These are phyloP conservation scores for Helotiales sp. DNA, from an alignment of 2,329 filamentous ascomycete genomes.

Conservation along the genomic window DNA sequence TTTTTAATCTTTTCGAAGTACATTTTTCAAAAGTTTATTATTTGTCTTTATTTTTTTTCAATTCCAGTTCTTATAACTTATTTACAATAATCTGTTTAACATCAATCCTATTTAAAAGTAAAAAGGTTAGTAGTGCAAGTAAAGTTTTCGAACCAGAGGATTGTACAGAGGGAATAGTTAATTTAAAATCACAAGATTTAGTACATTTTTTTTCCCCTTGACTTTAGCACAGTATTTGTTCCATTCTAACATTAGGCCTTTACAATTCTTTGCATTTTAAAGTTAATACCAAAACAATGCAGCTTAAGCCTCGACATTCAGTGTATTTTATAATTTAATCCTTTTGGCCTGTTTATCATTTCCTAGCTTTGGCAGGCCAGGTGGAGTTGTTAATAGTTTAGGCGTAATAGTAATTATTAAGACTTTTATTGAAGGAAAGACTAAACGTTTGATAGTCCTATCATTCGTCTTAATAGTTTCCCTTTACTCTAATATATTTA, in stretches of 20 bases:
- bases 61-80: background rate
- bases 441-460: background rate
- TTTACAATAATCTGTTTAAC: background rate
- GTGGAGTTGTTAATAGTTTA: background rate
- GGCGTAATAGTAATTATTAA: background rate
- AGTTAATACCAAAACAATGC: background rate
- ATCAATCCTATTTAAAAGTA: background rate
- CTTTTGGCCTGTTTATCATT: background rate
- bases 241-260: slow-evolving; percentile 4
- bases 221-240: background rate
- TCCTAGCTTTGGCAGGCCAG: background rate
- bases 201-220: background rate
- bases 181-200: background rate
- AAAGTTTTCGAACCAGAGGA: background rate
- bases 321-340: background rate
- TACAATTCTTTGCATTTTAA: slow-evolving; percentile 4
- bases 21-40: background rate
- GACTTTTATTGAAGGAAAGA: background rate
- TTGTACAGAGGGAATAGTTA: background rate
- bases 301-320: background rate
- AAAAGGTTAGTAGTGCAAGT: background rate
- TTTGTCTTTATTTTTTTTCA: background rate
- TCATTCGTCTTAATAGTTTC: background rate
- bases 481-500: background rate
- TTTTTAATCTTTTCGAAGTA: background rate